These are phyloP conservation scores for Neonectria punicea DNA, from an alignment of 2,329 filamentous ascomycete genomes.

Conservation along the genomic window DNA sequence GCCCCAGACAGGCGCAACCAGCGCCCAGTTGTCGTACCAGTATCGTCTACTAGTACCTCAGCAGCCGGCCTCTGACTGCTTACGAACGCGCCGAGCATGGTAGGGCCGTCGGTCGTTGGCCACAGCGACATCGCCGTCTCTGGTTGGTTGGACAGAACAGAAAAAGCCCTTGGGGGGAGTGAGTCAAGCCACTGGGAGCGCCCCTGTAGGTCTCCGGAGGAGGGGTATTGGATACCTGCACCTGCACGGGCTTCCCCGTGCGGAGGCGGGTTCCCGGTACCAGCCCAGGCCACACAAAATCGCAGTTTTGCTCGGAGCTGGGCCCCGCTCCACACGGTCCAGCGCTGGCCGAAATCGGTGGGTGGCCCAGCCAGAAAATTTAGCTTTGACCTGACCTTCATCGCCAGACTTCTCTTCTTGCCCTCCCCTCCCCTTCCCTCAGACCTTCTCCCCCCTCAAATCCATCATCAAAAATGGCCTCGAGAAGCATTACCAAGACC, in stretches of 20 bases:
- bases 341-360: conserved; percentile 43
- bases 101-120: background rate
- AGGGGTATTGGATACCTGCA: conserved; percentile 5
- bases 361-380: conserved; percentile 33
- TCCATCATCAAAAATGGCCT: conserved; percentile 73
- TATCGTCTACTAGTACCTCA: too few species aligned
- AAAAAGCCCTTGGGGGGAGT: background rate
- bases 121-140: background rate
- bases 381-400: conserved; percentile 41
- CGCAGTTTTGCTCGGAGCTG: conserved; percentile 23
- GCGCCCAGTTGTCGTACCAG: background rate
- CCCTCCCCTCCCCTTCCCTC: conserved; percentile 43
- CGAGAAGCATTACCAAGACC: conserved; percentile 77
- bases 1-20: conserved; percentile 1
- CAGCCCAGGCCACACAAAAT: conserved; percentile 21
- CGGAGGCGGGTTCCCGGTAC: conserved; percentile 19
- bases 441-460: conserved; percentile 39
- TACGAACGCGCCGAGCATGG: conserved; percentile 13
- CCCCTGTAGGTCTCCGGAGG: background rate
- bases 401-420: conserved; percentile 38
- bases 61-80: background rate
- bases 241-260: background rate
- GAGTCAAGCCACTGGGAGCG: background rate
- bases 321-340: conserved; percentile 29
- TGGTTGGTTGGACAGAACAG: conserved; percentile 19